phyloP scores from a whole-genome alignment of 1,284 basidiomycete genomes.

The Xanthoconium separans region DNA sequence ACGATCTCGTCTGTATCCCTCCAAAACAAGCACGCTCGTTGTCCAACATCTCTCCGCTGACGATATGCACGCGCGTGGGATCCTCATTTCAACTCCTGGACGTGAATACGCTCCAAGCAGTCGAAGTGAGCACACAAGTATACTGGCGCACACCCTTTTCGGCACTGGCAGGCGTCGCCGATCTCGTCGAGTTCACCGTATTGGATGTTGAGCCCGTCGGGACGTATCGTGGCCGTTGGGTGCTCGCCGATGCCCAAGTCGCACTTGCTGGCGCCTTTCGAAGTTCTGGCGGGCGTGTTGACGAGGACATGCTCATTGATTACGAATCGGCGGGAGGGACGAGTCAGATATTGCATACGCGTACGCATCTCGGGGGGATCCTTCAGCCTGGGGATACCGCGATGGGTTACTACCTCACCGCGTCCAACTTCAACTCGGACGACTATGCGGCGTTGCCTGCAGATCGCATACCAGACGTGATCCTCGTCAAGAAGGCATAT shows the following conservation, averaged over 20 bases:
- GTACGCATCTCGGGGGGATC: conserved; percentile 94
- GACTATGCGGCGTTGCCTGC: conserved; percentile 76
- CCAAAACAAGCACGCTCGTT: conserved; percentile 77
- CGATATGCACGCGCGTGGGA: conserved; percentile 88
- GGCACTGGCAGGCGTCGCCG: conserved; percentile 76
- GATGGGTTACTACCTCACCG: conserved; percentile 87
- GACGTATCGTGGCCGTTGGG: conserved; percentile 67
- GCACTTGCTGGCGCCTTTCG: conserved; percentile 81
- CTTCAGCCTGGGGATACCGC: conserved; percentile 95
- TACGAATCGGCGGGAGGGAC: conserved; percentile 50
- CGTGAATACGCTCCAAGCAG: conserved; percentile 80
- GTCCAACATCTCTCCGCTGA: conserved; percentile 87
- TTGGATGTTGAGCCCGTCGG: conserved; percentile 91
- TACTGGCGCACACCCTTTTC: conserved; percentile 94
- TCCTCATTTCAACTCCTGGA: conserved; percentile 92
- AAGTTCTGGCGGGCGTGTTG: conserved; percentile 38
- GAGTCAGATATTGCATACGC: conserved; percentile 91
- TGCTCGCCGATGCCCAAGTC: conserved; percentile 94
- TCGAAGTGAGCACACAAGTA: conserved; percentile 77
- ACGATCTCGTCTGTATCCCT: conserved; percentile 93
- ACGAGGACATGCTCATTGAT: conserved; percentile 56
- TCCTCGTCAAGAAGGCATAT: conserved; percentile 95
- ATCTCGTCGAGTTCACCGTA: conserved; percentile 93
- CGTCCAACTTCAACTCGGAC: conserved; percentile 92
- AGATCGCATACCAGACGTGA: conserved; percentile 85